Base-by-base conservation (phyloP, 176 grass and related monocot genomes). In the Phoenix roebelenii region DNA sequence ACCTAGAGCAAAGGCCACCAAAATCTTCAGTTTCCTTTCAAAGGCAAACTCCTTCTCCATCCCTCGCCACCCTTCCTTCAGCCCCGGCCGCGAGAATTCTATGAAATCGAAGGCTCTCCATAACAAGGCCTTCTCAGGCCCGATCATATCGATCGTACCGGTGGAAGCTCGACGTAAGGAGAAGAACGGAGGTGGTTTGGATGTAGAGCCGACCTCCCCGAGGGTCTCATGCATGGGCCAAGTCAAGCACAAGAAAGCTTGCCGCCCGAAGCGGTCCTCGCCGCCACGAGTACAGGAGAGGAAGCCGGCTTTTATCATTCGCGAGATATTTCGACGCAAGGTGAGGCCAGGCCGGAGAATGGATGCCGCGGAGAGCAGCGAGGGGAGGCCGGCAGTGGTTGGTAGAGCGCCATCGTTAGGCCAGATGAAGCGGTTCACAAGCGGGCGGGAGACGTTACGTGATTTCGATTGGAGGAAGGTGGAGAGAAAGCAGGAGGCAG, bases 161-260 rank as follows among this genome's bases (percentile, higher is more conserved):
- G 63, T 67, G n/a, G 93, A 88, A 69, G 84, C 76, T 3, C 93
- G 87, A 25, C 54, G 44, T 4, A 39, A 69, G 74, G 19, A 18
- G 19, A 63, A 72, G 52, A 48, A 54, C 4, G 30, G 67, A 2
- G 62, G 55, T n/a, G 74, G 71, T 2, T 80, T 80, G 69, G 56
- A 60, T 3, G 83, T 81, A 5, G 94, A 98, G 68, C 88, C 94
- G 3, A 83, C 82, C 15, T 98, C 94, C 32, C 94, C 94, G 44
- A 85, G 74, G 51, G 87, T 98, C 5, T 92, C 94, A 0, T 98
- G 94, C 78, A 89, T 89, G 63, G 94, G 94, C 1, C 84, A 92
- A 76, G 81, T 98, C 69, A 98, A 98, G 69, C 68, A 71, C 0
- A 66, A 57, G 77, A 71, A 44, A 80, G 25, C 85, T 35, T 51